These are phyloP conservation scores for Globisporangium radiosum DNA, from an alignment of 352 stramenopile species.

Conservation along the genomic window DNA sequence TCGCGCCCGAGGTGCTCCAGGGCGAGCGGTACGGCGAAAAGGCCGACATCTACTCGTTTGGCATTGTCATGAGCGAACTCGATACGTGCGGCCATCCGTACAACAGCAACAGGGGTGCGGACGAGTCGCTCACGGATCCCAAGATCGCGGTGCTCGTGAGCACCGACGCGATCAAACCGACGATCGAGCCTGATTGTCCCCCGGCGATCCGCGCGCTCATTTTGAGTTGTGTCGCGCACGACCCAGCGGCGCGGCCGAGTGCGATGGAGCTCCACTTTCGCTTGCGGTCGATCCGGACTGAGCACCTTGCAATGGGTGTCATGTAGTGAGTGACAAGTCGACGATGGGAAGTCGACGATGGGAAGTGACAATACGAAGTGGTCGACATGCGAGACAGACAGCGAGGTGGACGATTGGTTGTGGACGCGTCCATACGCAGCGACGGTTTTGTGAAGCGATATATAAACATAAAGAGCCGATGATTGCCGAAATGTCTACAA, in stretches of 20 bases:
- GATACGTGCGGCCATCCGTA: slow-evolving; percentile 40
- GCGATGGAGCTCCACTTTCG: slow-evolving; percentile 61
- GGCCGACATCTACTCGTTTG: slow-evolving; percentile 28
- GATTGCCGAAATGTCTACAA: too few species aligned
- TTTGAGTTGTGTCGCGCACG: slow-evolving; percentile 38
- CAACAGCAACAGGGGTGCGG: slow-evolving; percentile 87
- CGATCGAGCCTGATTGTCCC: slow-evolving; percentile 44
- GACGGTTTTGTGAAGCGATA: too few species aligned
- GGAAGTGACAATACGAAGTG: too few species aligned
- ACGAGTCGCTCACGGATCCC: slow-evolving; percentile 52
- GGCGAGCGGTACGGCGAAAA: slow-evolving; percentile 22
- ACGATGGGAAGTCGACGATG: too few species aligned
- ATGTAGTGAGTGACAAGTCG: too few species aligned
- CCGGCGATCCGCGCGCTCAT: slow-evolving; percentile 32
- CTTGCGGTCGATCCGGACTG: slow-evolving; percentile 17
- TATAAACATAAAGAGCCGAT: too few species aligned
- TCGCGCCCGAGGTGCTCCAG: slow-evolving; percentile 28
- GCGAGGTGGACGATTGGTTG: too few species aligned
- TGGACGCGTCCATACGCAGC: too few species aligned
- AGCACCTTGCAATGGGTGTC: neutral
- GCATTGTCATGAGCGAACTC: slow-evolving; percentile 28
- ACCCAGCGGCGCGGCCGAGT: slow-evolving; percentile 37
- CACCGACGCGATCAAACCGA: slow-evolving; percentile 35
- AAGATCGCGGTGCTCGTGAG: slow-evolving; percentile 60
- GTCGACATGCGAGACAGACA: too few species aligned